Base-by-base conservation (phyloP, 345 rosid genomes). In the Camelina sativa region DNA sequence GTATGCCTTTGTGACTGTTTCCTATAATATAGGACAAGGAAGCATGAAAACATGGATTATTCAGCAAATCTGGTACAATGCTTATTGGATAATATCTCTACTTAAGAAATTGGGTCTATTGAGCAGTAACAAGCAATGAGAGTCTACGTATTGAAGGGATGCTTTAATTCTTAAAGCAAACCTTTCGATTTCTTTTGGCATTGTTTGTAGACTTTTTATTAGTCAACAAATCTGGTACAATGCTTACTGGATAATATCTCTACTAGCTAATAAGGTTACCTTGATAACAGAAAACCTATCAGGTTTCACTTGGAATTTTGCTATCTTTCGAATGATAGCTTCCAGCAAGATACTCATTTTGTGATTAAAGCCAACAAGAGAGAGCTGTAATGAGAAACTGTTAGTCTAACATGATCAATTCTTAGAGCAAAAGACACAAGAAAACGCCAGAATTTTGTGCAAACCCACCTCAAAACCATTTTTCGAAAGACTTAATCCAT, bases 311-410 rank as follows among this genome's bases (percentile, higher is more conserved):
- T 88, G 53, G 66, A 89, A 93, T 17, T 79, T 82, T 67, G 93
- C 86, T 52, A 91, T 91, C 75, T 89, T 88, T 69, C 82, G 69
- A 11, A 87, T 40, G 28, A 93, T 69, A 50, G 86, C 85, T 80
- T 91, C 92, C 75, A 93, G 77, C 67, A 93, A 78, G 80, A 87
- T 85, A 80, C 85, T 85, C 80, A 93, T 61, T 75, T 91, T 93
- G 85, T 93, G 88, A 79, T 89, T 91, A 78, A 89, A 91, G 70
- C 98, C 98, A 72, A 69, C 19, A 80, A 93, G 70, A 34, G 80
- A 77, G 56, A 91, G 90, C 97, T 93, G 32, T 70, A 35, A 71
- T 67, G 60, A 66, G 73, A 64, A 76, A 32, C 40, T 34, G 28
- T 43, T 20, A 41, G 70, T 51, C 32, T 62, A 43, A 48, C 11